Percentiles rank a stretch among this genome's conserved stretches.
phyloP scores from a whole-genome alignment of 176 grass and related monocot genomes.

The Oryza rufipogon region DNA sequence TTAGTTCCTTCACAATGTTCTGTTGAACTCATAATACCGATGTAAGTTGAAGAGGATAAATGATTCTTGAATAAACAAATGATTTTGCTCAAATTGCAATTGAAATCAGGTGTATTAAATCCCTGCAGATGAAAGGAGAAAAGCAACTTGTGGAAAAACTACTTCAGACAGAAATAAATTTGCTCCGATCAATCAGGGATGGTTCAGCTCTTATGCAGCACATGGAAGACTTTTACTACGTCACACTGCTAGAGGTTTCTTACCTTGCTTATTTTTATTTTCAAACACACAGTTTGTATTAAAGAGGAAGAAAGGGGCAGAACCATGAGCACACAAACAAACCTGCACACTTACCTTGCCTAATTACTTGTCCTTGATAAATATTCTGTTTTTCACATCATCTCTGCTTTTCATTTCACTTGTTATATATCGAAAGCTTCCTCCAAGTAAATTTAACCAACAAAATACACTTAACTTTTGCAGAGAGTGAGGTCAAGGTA shows the following conservation, averaged over 20 bases:
- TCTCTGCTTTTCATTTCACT: not conserved
- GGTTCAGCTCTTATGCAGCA: constrained; percentile 99
- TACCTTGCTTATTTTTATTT: not conserved
- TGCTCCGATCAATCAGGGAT: constrained; percentile 86
- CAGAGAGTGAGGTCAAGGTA: constrained; percentile 84
- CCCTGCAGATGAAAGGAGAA: constrained; percentile 91
- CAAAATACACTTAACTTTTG: constrained; percentile 32
- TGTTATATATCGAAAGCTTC: constrained; percentile 26
- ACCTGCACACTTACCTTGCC: not conserved
- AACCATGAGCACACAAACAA: too few species aligned
- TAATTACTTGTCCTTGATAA: constrained; percentile 33
- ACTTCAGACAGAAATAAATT: constrained; percentile 93
- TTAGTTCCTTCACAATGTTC: not conserved
- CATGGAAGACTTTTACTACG: constrained; percentile 99
- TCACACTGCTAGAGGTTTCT: constrained; percentile 91
- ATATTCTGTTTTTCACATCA: not conserved
- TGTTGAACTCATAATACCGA: not conserved
- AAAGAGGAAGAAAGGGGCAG: too few species aligned
- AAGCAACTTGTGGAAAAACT: constrained; percentile 89
- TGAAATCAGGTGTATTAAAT: constrained; percentile 36
- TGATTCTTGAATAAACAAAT: constrained; percentile 36
- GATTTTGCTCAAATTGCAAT: constrained; percentile 14
- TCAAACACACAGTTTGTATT: too few species aligned
- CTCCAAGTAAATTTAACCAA: constrained; percentile 1
- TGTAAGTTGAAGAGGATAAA: constrained; percentile 2